Percentiles rank a stretch among this genome's conserved stretches.
Evolutionary conservation across 73 alveolate genomes (phyloP).

Genomic region (Paramecium biaurelia): DNA sequence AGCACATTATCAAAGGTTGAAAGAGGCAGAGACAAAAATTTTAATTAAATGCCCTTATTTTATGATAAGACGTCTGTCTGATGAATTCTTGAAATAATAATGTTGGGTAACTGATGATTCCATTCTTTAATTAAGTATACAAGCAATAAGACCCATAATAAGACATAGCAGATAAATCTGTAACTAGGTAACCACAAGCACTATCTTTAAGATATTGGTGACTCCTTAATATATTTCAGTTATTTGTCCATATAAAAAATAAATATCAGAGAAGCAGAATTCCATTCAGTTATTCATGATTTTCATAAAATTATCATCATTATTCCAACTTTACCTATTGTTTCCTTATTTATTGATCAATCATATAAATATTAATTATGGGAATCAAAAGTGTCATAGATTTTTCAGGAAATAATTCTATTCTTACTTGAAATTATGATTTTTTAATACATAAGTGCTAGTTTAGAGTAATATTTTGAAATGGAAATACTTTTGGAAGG

Average conservation of each 20-base stretch:
- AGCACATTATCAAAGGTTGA: not conserved
- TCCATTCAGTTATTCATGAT: conserved; percentile 25
- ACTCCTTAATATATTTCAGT: not conserved
- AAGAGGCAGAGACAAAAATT: not conserved
- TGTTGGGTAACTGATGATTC: not conserved
- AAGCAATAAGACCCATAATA: not conserved
- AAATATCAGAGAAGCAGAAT: conserved; percentile 32
- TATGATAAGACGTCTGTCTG: not conserved
- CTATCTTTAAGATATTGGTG: not conserved
- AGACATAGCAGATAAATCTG: not conserved
- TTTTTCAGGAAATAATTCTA: not conserved
- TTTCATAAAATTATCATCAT: conserved; percentile 20
- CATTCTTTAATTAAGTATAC: not conserved
- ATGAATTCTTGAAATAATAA: not conserved
- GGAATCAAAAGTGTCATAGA: not conserved
- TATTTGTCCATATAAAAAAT: not conserved
- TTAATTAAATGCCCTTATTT: not conserved
- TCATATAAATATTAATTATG: not conserved
- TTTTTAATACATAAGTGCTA: not conserved
- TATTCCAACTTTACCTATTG: not conserved
- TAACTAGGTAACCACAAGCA: not conserved
- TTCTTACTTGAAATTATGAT: not conserved
- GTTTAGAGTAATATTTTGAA: no score
- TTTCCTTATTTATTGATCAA: not conserved
- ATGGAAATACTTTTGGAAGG: no score